Percentiles rank a stretch among this genome's conserved stretches.
phyloP scores from a whole-genome alignment of 371 early-diverging fungal genomes.

The Lichtheimia ornata region DNA sequence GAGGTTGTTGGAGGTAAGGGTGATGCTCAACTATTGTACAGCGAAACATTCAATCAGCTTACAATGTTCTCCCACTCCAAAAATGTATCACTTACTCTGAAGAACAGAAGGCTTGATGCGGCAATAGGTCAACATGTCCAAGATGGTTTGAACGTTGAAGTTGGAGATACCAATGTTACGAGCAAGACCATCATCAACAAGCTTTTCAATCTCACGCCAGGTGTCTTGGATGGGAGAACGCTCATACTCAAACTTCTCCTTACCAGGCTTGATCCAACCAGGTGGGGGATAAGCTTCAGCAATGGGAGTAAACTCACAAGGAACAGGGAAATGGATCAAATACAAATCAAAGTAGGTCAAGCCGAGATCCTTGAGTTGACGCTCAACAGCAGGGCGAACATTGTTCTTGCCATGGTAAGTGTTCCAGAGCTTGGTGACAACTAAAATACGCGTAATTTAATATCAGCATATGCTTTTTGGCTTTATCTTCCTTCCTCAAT shows the following conservation, averaged over 20 bases:
- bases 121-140: conserved; percentile 36
- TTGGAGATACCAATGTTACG: conserved; percentile 65
- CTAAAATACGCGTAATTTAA: conserved; percentile 25
- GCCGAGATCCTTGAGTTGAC: conserved; percentile 49
- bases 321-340: conserved; percentile 20
- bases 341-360: conserved; percentile 64
- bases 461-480: not conserved
- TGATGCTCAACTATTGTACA: conserved; percentile 65
- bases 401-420: conserved; percentile 48
- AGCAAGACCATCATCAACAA: conserved; percentile 24
- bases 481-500: conserved; percentile 1
- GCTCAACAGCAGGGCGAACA: conserved; percentile 49
- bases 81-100: conserved; percentile 10
- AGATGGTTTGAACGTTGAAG: conserved; percentile 37
- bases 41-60: not conserved
- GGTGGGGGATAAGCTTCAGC: conserved; percentile 14
- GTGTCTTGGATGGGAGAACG: conserved; percentile 24
- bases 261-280: conserved; percentile 21
- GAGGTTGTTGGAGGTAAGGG: conserved; percentile 63
- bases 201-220: conserved; percentile 30
- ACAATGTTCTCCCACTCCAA: not conserved
- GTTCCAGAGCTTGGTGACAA: conserved; percentile 78
- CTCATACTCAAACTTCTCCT: conserved; percentile 16
- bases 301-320: conserved; percentile 15
- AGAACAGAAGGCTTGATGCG: conserved; percentile 29